Evolutionary conservation across 73 alveolate species (phyloP).

Genomic region (Blepharisma japonicum): DNA sequence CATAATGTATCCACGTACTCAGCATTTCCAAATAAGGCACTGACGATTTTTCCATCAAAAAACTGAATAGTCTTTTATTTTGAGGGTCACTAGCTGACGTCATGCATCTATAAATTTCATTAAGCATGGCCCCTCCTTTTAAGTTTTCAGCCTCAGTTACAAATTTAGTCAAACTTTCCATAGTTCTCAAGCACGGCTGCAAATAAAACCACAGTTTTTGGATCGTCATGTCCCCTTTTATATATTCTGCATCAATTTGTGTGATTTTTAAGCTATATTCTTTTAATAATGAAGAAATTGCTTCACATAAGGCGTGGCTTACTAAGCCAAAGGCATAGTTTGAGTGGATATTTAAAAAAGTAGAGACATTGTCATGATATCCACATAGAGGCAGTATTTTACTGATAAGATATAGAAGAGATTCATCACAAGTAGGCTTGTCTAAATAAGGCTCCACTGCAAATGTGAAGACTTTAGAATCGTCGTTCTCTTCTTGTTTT

Average conservation of each 20-base stretch:
- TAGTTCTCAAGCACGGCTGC: conserved; percentile 75
- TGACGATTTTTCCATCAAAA: conserved; percentile 80
- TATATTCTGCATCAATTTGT: conserved; percentile 84
- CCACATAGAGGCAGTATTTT: conserved; percentile 79
- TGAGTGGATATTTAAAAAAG: conserved; percentile 74
- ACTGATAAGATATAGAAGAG: conserved; percentile 68
- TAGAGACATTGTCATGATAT: conserved; percentile 70
- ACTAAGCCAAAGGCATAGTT: conserved; percentile 80
- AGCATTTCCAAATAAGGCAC: conserved; percentile 90
- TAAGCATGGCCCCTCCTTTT: conserved; percentile 87
- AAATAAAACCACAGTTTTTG: conserved; percentile 86
- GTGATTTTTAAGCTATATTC: conserved; percentile 81
- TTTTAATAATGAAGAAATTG: conserved; percentile 68
- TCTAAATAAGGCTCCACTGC: conserved; percentile 89
- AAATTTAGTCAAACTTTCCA: conserved; percentile 77
- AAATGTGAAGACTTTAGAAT: conserved; percentile 32
- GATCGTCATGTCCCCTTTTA: conserved; percentile 65
- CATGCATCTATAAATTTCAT: conserved; percentile 71
- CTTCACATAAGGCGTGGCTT: conserved; percentile 83
- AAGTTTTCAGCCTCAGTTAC: conserved; percentile 66
- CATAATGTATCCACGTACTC: conserved; percentile 90
- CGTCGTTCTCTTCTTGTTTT: conserved; percentile 34
- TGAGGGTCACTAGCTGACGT: conserved; percentile 72
- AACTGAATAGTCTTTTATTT: conserved; percentile 69
- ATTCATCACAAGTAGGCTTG: conserved; percentile 87